These are phyloP conservation scores for Malassezia obtusa DNA, from an alignment of 1,284 basidiomycete species.

Conservation along the genomic window DNA sequence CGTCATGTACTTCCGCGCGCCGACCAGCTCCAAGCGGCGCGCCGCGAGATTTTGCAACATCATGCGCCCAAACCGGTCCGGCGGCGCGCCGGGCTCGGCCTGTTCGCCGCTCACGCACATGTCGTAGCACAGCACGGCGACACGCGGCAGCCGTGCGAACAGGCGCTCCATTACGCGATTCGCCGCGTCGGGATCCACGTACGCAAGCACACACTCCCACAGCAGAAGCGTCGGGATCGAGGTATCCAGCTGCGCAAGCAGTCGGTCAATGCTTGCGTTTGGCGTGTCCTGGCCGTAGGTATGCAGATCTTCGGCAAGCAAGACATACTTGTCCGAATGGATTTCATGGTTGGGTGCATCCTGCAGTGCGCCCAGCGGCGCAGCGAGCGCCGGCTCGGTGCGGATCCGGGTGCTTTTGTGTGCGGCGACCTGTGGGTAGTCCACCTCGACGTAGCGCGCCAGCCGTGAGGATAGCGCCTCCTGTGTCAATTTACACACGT, in stretches of 20 bases:
- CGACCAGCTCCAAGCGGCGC: slow-evolving; percentile 30
- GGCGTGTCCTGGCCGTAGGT: not conserved
- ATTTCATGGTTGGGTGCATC: not conserved
- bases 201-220: slow-evolving; percentile 45
- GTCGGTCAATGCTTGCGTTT: not conserved
- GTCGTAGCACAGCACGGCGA: slow-evolving; percentile 33
- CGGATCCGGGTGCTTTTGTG: slow-evolving; percentile 72
- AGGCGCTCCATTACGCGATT: slow-evolving; percentile 23
- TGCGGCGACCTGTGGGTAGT: slow-evolving; percentile 73
- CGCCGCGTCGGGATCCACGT: slow-evolving; percentile 24
- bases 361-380: not conserved
- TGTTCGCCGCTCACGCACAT: slow-evolving; percentile 36
- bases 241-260: slow-evolving; percentile 19
- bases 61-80: slow-evolving; percentile 35
- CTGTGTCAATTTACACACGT: slow-evolving; percentile 1
- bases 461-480: slow-evolving; percentile 50
- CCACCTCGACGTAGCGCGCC: slow-evolving; percentile 67
- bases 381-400: not conserved
- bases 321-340: slow-evolving; percentile 15
- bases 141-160: slow-evolving; percentile 3
- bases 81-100: not conserved
- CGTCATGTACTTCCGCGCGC: slow-evolving; percentile 32
- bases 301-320: slow-evolving; percentile 18
- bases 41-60: slow-evolving; percentile 45
- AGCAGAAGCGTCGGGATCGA: slow-evolving; percentile 33